Percentiles rank a stretch among this genome's conserved stretches.
These are phyloP conservation scores for Arthrocladium fulminans DNA, from an alignment of 2,329 filamentous ascomycete genomes.

Conservation along the genomic window DNA sequence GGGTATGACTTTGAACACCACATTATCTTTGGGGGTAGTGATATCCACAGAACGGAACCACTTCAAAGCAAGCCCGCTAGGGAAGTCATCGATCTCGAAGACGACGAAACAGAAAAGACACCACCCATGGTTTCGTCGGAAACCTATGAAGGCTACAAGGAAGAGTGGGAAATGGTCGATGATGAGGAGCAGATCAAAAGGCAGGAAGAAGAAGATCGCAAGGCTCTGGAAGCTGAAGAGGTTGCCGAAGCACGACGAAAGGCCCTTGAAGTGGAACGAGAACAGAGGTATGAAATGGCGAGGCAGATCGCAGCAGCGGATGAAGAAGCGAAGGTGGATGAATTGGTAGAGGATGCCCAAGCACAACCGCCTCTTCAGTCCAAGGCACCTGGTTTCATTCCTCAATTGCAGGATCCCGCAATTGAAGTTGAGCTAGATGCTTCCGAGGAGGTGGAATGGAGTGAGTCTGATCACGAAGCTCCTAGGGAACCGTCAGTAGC, in stretches of 20 bases:
- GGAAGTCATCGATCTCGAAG: constrained; percentile 35
- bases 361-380: constrained; percentile 32
- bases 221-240: constrained; percentile 8
- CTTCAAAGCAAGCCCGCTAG: constrained; percentile 26
- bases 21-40: constrained; percentile 3
- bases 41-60: constrained; percentile 12
- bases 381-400: constrained; percentile 13
- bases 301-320: constrained; percentile 21
- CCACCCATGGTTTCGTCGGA: constrained; percentile 22
- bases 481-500: constrained; percentile 9
- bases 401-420: constrained; percentile 9
- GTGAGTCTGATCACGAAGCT: constrained; percentile 26
- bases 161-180: constrained; percentile 27
- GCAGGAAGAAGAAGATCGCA: constrained; percentile 24
- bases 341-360: constrained; percentile 36
- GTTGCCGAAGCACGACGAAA: constrained; percentile 13
- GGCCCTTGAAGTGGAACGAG: constrained; percentile 32
- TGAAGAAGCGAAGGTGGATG: constrained; percentile 30
- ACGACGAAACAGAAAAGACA: constrained; percentile 24
- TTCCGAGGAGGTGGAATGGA: constrained; percentile 25
- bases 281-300: constrained; percentile 30
- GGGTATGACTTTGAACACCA: constrained; percentile 22
- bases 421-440: constrained; percentile 12
- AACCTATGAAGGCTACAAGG: constrained; percentile 23
- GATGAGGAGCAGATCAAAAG: constrained; percentile 26